Evolutionary conservation across 2,329 filamentous ascomycete genomes (phyloP).

Genomic region (Hymenoscyphus fraxineus): DNA sequence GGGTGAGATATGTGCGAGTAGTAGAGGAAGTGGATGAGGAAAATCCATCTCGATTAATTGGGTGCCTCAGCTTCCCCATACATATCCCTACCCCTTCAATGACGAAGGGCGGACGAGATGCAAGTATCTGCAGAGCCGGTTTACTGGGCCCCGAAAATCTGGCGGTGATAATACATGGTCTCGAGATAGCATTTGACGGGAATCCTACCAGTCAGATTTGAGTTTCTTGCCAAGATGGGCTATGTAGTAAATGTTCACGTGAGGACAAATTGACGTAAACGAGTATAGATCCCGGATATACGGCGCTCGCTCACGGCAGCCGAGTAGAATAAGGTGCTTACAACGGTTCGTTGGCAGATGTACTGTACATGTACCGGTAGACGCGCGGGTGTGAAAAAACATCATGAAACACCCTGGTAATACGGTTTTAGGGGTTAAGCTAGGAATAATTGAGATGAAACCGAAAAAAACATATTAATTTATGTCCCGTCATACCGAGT

Average conservation of each 20-base stretch:
- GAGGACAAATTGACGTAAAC: too few relatives aligned
- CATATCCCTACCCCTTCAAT: background rate
- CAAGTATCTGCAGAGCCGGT: background rate
- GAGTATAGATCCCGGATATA: too few relatives aligned
- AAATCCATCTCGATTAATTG: background rate
- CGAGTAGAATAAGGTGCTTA: background rate
- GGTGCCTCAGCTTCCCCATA: background rate
- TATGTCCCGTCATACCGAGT: background rate
- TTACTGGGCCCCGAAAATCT: background rate
- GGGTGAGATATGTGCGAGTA: background rate
- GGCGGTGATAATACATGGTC: background rate
- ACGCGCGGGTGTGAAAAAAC: background rate
- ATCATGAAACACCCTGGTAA: background rate
- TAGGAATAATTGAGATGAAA: background rate
- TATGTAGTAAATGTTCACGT: too few relatives aligned
- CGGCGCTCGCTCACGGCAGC: background rate
- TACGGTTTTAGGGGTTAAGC: background rate
- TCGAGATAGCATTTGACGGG: background rate
- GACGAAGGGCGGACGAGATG: background rate
- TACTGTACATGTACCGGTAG: background rate
- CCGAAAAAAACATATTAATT: background rate
- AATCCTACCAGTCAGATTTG: background rate
- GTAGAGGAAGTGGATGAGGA: background rate
- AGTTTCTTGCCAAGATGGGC: background rate
- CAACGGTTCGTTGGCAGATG: background rate